Evolutionary conservation across 1,139 yeast species (phyloP).

Genomic region (Nakaseomyces sp.): DNA sequence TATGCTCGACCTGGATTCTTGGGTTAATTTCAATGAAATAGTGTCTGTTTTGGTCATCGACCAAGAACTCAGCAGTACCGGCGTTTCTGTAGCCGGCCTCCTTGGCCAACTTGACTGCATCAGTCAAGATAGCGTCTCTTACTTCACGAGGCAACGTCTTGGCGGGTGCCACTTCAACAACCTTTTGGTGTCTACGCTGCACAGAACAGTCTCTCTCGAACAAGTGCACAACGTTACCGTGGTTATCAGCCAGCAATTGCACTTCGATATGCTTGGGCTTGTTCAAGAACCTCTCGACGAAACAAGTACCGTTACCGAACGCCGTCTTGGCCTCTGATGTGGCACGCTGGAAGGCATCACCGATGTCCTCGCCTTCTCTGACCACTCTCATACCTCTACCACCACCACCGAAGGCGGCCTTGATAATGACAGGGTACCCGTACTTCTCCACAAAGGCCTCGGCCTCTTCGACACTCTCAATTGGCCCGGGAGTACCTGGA

Average conservation of each 20-base stretch:
- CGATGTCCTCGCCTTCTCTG: conserved; percentile 88
- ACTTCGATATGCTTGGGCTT: conserved; percentile 98
- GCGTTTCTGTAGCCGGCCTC: conserved; percentile 91
- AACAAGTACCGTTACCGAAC: conserved; percentile 98
- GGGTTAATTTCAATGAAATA: conserved; percentile 98
- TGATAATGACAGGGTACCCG: conserved; percentile 94
- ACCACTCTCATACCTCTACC: conserved; percentile 99
- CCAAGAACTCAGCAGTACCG: conserved; percentile 97
- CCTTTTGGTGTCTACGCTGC: conserved; percentile 98
- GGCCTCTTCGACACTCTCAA: conserved; percentile 73
- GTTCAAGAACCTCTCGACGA: conserved; percentile 90
- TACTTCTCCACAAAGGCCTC: conserved; percentile 63
- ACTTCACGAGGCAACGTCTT: conserved; percentile 73
- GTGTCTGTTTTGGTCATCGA: conserved; percentile 89
- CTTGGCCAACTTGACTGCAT: conserved; percentile 87
- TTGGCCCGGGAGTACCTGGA: conserved; percentile 98
- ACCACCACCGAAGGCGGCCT: conserved; percentile 99
- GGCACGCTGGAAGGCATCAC: conserved; percentile 89
- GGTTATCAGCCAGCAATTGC: conserved; percentile 85
- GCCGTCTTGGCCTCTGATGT: conserved; percentile 90
- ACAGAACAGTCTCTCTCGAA: conserved; percentile 99
- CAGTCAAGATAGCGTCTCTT: conserved; percentile 84
- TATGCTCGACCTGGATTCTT: conserved; percentile 97
- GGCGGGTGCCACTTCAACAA: conserved; percentile 98
- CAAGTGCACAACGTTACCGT: conserved; percentile 91